phyloP scores from a whole-genome alignment of 768 basidiomycete species.

The Piloderma croceum region DNA sequence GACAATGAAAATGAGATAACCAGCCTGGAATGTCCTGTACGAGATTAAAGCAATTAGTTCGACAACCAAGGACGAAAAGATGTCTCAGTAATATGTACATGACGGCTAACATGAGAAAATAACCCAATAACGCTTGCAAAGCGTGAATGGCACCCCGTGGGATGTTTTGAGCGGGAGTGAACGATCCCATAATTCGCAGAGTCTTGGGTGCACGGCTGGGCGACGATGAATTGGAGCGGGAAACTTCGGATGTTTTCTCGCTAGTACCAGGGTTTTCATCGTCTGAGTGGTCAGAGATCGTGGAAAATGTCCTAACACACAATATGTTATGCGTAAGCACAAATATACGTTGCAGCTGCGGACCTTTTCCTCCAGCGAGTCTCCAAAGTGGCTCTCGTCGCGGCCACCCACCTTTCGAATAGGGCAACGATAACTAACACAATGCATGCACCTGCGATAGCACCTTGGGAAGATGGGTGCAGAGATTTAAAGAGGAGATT shows the following conservation, averaged over 20 bases:
- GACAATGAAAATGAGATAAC: constrained; percentile 68
- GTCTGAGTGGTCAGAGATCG: not conserved
- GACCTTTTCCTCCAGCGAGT: constrained; percentile 57
- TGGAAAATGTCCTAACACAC: constrained; percentile 9
- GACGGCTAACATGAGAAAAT: constrained; percentile 73
- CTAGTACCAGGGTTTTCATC: not conserved
- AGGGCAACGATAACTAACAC: constrained; percentile 62
- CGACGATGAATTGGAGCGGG: no score
- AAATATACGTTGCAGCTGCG: constrained; percentile 6
- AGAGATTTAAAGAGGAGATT: constrained; percentile 62
- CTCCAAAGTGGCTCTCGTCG: constrained; percentile 48
- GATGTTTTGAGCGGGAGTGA: constrained; percentile 61
- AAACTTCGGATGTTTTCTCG: not conserved
- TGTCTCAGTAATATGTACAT: constrained; percentile 56
- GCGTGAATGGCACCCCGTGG: constrained; percentile 63
- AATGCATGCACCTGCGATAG: constrained; percentile 71
- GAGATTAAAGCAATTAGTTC: constrained; percentile 11
- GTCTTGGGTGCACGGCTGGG: constrained; percentile 9
- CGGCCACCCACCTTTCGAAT: constrained; percentile 64
- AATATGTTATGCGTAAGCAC: not conserved
- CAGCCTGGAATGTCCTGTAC: constrained; percentile 77
- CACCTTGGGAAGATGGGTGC: constrained; percentile 62
- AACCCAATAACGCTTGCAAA: constrained; percentile 57
- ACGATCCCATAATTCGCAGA: constrained; percentile 49
- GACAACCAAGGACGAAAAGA: not conserved